Percentiles rank a stretch among this genome's conserved stretches.
Conservation (phyloP, 352 stramenopile genomes). For the Thraustotheca clavata region DNA sequence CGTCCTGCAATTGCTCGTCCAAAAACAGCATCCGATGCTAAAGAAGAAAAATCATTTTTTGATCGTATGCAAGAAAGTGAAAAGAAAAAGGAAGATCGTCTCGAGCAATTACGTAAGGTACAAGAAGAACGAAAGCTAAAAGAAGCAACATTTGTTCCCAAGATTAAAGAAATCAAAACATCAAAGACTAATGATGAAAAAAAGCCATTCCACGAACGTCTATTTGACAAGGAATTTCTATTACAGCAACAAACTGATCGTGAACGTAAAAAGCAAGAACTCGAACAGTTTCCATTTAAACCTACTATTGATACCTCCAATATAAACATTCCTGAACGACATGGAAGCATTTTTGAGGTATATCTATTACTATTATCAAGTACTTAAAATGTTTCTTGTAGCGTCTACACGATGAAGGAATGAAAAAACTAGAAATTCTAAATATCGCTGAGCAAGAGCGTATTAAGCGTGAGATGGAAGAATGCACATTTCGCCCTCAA, state of each 20-base stretch:
- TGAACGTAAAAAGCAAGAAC: constrained; percentile 64
- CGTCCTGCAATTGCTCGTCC: constrained; percentile 57
- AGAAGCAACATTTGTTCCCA: constrained; percentile 53
- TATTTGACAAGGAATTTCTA: constrained; percentile 74
- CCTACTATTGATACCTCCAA: constrained; percentile 23
- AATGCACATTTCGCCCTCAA: constrained; percentile 69
- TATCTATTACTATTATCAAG: background rate
- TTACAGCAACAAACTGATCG: constrained; percentile 51
- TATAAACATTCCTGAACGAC: background rate
- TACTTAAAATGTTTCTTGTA: constrained; percentile 21
- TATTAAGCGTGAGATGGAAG: constrained; percentile 64
- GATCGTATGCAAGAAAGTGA: constrained; percentile 64
- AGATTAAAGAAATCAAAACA: constrained; percentile 30
- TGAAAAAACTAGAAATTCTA: constrained; percentile 72
- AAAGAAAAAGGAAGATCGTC: constrained; percentile 42
- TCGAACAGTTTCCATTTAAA: constrained; percentile 69
- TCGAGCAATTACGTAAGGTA: constrained; percentile 60
- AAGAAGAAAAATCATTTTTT: constrained; percentile 34
- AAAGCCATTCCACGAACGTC: constrained; percentile 60
- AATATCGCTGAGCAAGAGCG: constrained; percentile 56
- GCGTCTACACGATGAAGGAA: constrained; percentile 72
- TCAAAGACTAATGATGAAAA: constrained; percentile 24
- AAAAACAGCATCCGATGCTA: constrained; percentile 28
- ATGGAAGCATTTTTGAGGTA: constrained; percentile 66
- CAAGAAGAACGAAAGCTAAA: constrained; percentile 51